phyloP scores from a whole-genome alignment of 2,329 filamentous ascomycete species.

The Raffaelea ambrosiae region DNA sequence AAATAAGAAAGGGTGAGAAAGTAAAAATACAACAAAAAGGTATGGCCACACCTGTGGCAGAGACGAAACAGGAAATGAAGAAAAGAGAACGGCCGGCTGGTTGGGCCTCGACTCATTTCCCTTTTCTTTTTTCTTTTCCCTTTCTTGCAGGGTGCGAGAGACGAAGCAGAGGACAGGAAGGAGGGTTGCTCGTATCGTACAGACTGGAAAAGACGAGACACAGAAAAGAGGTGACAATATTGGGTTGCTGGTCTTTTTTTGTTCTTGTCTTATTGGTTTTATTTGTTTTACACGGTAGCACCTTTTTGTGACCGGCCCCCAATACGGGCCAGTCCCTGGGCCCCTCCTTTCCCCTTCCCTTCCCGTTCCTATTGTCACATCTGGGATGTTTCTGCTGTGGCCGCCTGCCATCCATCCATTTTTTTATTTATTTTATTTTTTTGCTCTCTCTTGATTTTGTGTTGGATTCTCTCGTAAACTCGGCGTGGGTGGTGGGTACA shows the following conservation, averaged over 20 bases:
- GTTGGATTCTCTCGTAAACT: too few relatives aligned
- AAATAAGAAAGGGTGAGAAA: neutral
- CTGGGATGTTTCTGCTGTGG: neutral
- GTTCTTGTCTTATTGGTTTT: too few relatives aligned
- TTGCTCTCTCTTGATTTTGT: neutral
- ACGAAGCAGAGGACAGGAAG: conserved; percentile 3
- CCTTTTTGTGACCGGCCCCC: too few relatives aligned
- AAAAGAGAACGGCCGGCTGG: neutral
- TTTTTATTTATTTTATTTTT: neutral
- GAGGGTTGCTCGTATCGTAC: too few relatives aligned
- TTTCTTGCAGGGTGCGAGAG: neutral
- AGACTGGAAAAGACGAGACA: neutral
- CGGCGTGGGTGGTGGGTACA: too few relatives aligned
- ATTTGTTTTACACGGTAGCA: too few relatives aligned
- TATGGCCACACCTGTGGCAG: neutral
- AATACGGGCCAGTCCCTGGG: too few relatives aligned
- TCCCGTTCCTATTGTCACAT: too few relatives aligned
- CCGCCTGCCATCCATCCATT: neutral
- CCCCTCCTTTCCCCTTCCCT: too few relatives aligned
- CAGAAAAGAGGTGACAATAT: neutral
- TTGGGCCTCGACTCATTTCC: neutral
- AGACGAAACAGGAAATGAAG: neutral
- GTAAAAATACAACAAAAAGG: neutral
- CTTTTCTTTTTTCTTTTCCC: neutral
- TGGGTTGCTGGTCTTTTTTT: too few relatives aligned